Conservation (phyloP, 306 rosid species). For the Hylodesmum podocarpum region DNA sequence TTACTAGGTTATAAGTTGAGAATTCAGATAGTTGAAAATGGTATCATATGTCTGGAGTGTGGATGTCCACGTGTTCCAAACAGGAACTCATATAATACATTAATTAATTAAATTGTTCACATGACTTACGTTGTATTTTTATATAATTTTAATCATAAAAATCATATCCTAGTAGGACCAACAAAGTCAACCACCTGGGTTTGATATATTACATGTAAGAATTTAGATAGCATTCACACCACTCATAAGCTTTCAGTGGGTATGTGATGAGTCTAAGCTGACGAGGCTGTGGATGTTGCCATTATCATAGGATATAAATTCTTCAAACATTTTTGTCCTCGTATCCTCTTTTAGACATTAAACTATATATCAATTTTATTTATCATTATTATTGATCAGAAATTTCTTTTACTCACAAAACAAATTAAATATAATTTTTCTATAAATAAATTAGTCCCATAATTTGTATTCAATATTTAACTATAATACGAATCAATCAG, state of each 20-base stretch:
- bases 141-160: not conserved
- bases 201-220: not conserved
- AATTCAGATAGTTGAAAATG: not conserved
- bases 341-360: too few species aligned
- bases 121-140: slow-evolving; percentile 7
- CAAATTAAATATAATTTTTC: too few species aligned
- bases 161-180: not conserved
- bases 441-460: too few species aligned
- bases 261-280: slow-evolving; percentile 6
- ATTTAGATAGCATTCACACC: not conserved
- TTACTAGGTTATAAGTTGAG: not conserved
- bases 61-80: not conserved
- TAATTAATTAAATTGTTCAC: not conserved
- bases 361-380: too few species aligned
- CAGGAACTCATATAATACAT: not conserved
- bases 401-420: too few species aligned
- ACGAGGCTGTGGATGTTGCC: not conserved
- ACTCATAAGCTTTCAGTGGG: not conserved
- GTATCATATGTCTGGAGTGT: not conserved
- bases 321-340: too few species aligned
- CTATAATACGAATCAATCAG: too few species aligned
- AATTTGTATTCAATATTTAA: too few species aligned
- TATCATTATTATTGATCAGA: too few species aligned
- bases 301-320: not conserved
- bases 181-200: slow-evolving; percentile 7